Evolutionary conservation across 495 filamentous ascomycete genomes (phyloP), one percentile per base, ranked within the genome.

Genomic region (Hypoxylon fragiforme): DNA sequence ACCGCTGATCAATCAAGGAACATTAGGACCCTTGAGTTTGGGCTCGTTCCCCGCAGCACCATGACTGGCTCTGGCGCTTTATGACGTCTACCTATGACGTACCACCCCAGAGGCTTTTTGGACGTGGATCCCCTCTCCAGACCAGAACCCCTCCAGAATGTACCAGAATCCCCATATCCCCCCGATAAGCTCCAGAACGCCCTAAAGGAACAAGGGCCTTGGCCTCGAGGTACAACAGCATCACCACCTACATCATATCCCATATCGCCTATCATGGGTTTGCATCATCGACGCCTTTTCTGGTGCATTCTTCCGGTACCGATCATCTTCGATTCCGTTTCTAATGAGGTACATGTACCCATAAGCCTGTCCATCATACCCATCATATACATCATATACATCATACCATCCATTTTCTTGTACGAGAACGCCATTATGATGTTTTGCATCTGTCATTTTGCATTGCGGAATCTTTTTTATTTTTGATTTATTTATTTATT

Each of bases 221-320:
- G 58, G 32, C 19, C 43, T 18, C 22, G 18, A 28, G 15, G 48
- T 62, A 38, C 16, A 41, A 56, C 58, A n/a, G 47, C 52, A 60
- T 62, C 64, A 67, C 64, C 54, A 62, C 48, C 49, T 65, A 67
- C 65, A 64, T 67, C 65, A 67, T 60, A 35, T 40, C 40, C 50
- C 35, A 46, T 50, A 42, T 50, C 52, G 58, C 38, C 57, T 62
- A 57, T 57, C 52, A 46, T 38, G 2, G 43, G 26, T 62, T 57
- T 62, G 58, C 58, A 62, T 62, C 58, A 62, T 62, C 20, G 43
- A 40, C 47, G 35, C 21, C 41, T n/a, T 49, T 52, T 57, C 48
- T 56, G 58, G 52, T 48, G 22, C 52, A 56, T 62, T 62, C 58
- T 47, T 32, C 47, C 58, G 58, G 58, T 53, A 49, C 48, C 42